A percentile compares a stretch with the other conserved stretches of the same genome.
Conservation (phyloP, 495 filamentous ascomycete genomes). For the Aspergillus cavernicola region DNA sequence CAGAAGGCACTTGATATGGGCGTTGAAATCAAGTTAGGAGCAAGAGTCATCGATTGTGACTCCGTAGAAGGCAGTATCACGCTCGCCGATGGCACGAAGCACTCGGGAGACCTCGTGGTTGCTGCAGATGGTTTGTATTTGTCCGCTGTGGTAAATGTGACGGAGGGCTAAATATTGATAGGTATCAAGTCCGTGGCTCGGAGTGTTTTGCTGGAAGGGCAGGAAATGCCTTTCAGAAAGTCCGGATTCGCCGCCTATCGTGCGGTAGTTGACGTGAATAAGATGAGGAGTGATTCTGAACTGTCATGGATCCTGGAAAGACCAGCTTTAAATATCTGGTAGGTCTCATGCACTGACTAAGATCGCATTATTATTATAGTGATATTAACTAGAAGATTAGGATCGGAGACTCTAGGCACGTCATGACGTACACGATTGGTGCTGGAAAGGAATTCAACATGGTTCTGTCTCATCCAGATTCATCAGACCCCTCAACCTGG, state of each 20-base stretch:
- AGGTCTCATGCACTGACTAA: no score
- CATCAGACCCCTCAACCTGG: constrained; percentile 35
- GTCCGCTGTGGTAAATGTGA: no score
- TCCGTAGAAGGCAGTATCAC: no score
- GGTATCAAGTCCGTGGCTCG: constrained; percentile 36
- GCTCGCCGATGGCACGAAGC: no score
- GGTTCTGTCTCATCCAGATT: constrained; percentile 47
- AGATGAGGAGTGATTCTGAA: constrained; percentile 37
- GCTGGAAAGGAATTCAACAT: constrained; percentile 47
- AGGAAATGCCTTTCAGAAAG: constrained; percentile 16
- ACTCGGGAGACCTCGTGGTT: constrained; percentile 44
- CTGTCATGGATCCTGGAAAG: constrained; percentile 35
- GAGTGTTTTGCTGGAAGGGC: no score
- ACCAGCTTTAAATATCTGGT: constrained; percentile 43
- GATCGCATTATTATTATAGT: no score
- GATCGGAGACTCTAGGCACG: constrained; percentile 37
- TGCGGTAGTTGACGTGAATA: constrained; percentile 37
- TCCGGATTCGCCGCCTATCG: constrained; percentile 40
- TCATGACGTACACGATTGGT: constrained; percentile 50
- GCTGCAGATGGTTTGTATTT: constrained; percentile 37
- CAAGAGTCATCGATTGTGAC: constrained; percentile 13
- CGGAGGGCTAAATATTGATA: constrained; percentile 11
- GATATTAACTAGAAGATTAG: no score
- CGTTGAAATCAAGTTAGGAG: constrained; percentile 21
- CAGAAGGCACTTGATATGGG: constrained; percentile 32